These are phyloP conservation scores for Hypoxylon sp. DNA, from an alignment of 2,329 filamentous ascomycete species.

Conservation along the genomic window DNA sequence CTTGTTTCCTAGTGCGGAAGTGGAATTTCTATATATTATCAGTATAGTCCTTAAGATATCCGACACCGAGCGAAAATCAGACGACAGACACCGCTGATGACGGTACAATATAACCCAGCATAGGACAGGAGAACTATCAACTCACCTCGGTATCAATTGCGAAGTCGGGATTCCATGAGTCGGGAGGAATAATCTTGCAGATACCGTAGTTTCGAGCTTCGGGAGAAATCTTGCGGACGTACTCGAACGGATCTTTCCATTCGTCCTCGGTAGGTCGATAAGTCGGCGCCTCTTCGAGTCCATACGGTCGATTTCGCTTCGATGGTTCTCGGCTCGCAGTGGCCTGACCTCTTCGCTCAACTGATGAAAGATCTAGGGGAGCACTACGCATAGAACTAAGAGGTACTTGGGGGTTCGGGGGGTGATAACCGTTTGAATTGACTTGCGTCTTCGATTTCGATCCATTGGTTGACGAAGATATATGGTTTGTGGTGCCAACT, in stretches of 20 bases:
- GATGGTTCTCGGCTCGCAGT: conserved; percentile 81
- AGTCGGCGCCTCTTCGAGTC: conserved; percentile 89
- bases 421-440: conserved; percentile 69
- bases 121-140: conserved; percentile 9
- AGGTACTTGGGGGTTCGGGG: conserved; percentile 65
- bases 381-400: conserved; percentile 70
- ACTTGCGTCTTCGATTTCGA: conserved; percentile 67
- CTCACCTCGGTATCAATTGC: conserved; percentile 96
- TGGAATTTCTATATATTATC: conserved; percentile 82
- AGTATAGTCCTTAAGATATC: conserved; percentile 29
- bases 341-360: conserved; percentile 90
- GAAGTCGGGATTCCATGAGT: conserved; percentile 94
- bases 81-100: background rate
- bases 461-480: conserved; percentile 54
- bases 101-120: background rate
- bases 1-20: conserved; percentile 95
- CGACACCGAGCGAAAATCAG: background rate
- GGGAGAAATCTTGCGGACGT: conserved; percentile 90
- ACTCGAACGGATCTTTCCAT: conserved; percentile 93
- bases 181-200: conserved; percentile 95
- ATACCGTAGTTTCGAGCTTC: conserved; percentile 92
- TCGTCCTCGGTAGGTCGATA: conserved; percentile 93
- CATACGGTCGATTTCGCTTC: conserved; percentile 86
- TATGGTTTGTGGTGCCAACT: conserved; percentile 56
- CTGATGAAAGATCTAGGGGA: conserved; percentile 86